A percentile compares a stretch with the other conserved stretches of the same genome.
phyloP scores from a whole-genome alignment of 768 basidiomycete species.

The Serendipita sp. region DNA sequence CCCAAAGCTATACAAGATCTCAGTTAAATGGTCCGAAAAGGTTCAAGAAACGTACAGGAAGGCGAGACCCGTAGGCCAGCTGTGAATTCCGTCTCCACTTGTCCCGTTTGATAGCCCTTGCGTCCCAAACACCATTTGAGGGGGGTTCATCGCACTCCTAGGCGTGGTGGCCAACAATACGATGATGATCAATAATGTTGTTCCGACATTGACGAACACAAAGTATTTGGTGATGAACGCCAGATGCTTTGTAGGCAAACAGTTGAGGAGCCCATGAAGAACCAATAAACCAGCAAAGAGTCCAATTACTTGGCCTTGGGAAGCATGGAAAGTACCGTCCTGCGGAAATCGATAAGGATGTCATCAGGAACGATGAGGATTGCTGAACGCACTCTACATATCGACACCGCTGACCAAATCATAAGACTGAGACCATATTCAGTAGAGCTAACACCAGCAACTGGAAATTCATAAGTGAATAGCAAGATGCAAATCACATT shows the following conservation, averaged over 20 bases:
- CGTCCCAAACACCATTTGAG: conserved; percentile 63
- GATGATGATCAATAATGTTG: conserved; percentile 72
- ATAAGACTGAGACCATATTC: conserved; percentile 46
- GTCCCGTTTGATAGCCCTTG: conserved; percentile 61
- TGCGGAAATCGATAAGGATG: conserved; percentile 4
- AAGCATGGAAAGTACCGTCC: neutral
- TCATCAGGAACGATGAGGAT: conserved; percentile 10
- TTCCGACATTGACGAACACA: conserved; percentile 77
- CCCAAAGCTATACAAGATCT: conserved; percentile 66
- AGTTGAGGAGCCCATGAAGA: conserved; percentile 67
- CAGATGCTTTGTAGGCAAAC: conserved; percentile 55
- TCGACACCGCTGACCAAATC: conserved; percentile 61
- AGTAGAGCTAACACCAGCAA: conserved; percentile 16
- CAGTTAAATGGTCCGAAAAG: conserved; percentile 44
- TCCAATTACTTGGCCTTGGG: conserved; percentile 55
- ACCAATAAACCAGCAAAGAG: conserved; percentile 62
- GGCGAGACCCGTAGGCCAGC: neutral
- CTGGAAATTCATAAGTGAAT: neutral
- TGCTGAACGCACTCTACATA: conserved; percentile 28
- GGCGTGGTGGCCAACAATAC: conserved; percentile 61
- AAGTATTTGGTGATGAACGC: conserved; percentile 59
- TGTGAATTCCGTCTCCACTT: conserved; percentile 5
- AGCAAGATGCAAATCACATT: neutral
- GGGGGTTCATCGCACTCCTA: conserved; percentile 63
- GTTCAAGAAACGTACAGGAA: neutral